These are phyloP conservation scores for Monilinia vaccinii-corymbosi DNA, from an alignment of 2,329 filamentous ascomycete species.

Conservation along the genomic window DNA sequence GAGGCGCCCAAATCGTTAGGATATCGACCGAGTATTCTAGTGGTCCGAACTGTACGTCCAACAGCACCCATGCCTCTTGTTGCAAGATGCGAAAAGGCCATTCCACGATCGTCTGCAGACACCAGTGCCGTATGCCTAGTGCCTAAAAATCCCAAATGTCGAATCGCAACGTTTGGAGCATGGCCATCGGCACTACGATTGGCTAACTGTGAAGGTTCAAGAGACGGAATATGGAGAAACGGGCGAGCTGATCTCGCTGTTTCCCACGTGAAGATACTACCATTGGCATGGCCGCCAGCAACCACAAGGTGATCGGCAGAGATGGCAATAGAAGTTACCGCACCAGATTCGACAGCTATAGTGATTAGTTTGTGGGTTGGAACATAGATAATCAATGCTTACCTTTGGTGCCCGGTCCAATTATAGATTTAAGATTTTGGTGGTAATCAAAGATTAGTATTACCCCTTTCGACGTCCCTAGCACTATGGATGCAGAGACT, in stretches of 20 bases:
- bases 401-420: conserved; percentile 89
- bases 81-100: conserved; percentile 97
- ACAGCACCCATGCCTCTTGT: conserved; percentile 83
- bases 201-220: conserved; percentile 56
- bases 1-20: conserved; percentile 54
- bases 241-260: conserved; percentile 71
- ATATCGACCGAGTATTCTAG: conserved; percentile 84
- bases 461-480: conserved; percentile 91
- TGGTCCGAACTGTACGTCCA: conserved; percentile 78
- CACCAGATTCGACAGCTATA: conserved; percentile 77
- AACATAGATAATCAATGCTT: conserved; percentile 21
- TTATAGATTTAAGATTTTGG: conserved; percentile 87
- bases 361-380: not conserved
- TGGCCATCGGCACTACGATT: conserved; percentile 72
- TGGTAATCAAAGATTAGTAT: conserved; percentile 96
- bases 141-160: conserved; percentile 90
- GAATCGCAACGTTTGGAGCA: conserved; percentile 63
- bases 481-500: conserved; percentile 76
- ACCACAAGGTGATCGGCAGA: conserved; percentile 91
- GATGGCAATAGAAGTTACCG: conserved; percentile 78
- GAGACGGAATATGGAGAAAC: conserved; percentile 76
- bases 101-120: conserved; percentile 87
- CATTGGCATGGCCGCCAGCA: conserved; percentile 80
- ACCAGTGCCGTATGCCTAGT: conserved; percentile 90
- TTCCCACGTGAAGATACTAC: conserved; percentile 96